Percentiles rank a stretch among this genome's conserved stretches.
phyloP scores from a whole-genome alignment of 1,284 basidiomycete genomes.

The Puccinia hordei region DNA sequence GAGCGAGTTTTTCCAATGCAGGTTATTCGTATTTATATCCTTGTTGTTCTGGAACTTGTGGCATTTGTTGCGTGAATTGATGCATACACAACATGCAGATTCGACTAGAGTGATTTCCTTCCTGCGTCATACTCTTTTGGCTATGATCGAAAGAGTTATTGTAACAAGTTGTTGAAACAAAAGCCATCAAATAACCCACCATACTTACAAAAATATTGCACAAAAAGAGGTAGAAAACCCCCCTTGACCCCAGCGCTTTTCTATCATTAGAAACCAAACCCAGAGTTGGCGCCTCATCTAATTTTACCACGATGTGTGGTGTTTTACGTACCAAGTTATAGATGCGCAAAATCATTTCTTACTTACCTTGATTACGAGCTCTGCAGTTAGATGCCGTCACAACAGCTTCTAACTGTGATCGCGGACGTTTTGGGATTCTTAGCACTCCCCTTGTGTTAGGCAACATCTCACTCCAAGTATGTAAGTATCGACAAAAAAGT shows the following conservation, averaged over 20 bases:
- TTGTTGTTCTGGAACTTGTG: background rate
- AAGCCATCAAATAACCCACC: background rate
- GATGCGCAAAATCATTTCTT: background rate
- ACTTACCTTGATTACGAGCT: slow-evolving; percentile 13
- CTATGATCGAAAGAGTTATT: background rate
- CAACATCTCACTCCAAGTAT: background rate
- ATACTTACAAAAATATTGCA: background rate
- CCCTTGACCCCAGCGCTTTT: background rate
- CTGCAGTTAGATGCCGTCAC: slow-evolving; percentile 16
- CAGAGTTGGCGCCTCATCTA: background rate
- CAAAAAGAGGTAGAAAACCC: background rate
- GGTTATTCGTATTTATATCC: background rate
- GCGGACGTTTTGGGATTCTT: slow-evolving; percentile 1
- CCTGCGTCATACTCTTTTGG: background rate
- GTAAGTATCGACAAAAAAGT: background rate
- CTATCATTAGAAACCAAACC: background rate
- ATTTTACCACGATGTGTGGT: no score
- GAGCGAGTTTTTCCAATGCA: background rate
- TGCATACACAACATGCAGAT: background rate
- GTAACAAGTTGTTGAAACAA: background rate
- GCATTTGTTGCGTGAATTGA: background rate
- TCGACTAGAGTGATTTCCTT: background rate
- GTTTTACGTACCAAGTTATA: no score
- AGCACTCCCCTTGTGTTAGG: background rate
- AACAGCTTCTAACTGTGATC: background rate